Percentiles rank a stretch among this genome's conserved stretches.
Evolutionary conservation across 345 rosid species (phyloP).

Genomic region (Turnera subulata): DNA sequence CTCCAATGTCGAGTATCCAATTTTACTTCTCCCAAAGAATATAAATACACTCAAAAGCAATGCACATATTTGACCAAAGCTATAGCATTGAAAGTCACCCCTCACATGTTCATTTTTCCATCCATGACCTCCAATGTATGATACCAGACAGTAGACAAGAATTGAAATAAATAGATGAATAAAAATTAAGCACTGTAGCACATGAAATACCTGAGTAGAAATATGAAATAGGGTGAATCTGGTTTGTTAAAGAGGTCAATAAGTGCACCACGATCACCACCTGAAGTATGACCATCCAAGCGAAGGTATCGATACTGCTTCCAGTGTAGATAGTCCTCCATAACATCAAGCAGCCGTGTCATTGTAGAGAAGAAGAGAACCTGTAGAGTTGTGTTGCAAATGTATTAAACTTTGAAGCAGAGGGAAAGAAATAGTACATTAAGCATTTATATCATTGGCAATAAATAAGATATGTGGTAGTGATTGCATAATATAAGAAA

Average conservation of each 20-base stretch:
- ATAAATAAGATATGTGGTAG: background rate
- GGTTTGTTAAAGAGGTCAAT: conserved; percentile 66
- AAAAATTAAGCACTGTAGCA: background rate
- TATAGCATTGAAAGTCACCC: no score
- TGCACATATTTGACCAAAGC: no score
- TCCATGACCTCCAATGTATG: no score
- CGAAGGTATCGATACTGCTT: conserved; percentile 82
- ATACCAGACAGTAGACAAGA: no score
- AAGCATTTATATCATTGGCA: no score
- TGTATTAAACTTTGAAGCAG: background rate
- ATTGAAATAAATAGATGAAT: no score
- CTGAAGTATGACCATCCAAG: conserved; percentile 91
- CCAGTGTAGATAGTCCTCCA: conserved; percentile 79
- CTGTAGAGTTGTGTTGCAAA: conserved; percentile 35
- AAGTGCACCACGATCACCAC: conserved; percentile 85
- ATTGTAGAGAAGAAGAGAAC: conserved; percentile 94
- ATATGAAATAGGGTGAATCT: conserved; percentile 74
- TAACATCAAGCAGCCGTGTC: conserved; percentile 94
- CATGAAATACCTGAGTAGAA: conserved; percentile 70
- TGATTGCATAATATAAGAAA: background rate
- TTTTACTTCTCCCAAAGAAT: no score
- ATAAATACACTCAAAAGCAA: no score
- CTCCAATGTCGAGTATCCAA: background rate
- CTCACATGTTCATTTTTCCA: no score
- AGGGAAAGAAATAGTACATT: no score